Percentiles rank a stretch among this genome's conserved stretches.
phyloP scores from a whole-genome alignment of 2,329 filamentous ascomycete species.

The Coniochaeta hoffmannii region DNA sequence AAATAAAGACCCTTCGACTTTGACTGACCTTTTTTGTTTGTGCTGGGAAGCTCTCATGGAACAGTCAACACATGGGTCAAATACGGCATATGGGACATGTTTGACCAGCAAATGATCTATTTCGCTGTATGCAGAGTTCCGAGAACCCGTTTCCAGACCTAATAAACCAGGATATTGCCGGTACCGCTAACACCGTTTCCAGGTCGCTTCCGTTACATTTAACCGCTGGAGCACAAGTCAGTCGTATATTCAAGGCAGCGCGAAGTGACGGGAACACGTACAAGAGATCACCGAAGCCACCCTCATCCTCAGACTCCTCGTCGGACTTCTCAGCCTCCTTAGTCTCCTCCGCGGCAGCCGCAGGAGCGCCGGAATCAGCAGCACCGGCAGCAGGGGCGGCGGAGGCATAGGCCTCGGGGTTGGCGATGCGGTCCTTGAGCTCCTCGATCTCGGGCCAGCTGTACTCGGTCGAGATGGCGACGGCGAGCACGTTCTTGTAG shows the following conservation, averaged over 20 bases:
- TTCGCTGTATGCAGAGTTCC: constrained; percentile 31
- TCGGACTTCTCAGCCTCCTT: constrained; percentile 55
- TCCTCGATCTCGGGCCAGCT: constrained; percentile 93
- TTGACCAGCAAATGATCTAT: constrained; percentile 43
- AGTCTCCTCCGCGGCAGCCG: constrained; percentile 53
- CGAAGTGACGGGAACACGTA: constrained; percentile 25
- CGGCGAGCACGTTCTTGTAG: constrained; percentile 94
- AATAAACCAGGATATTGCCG: constrained; percentile 24
- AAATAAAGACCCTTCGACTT: constrained; percentile 9
- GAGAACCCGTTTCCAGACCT: constrained; percentile 34
- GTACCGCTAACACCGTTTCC: not conserved
- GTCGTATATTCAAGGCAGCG: constrained; percentile 11
- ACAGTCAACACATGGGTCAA: constrained; percentile 13
- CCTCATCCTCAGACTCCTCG: constrained; percentile 59
- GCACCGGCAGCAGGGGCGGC: constrained; percentile 65
- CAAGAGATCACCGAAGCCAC: constrained; percentile 79
- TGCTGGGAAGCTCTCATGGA: not conserved
- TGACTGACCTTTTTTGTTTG: constrained; percentile 34
- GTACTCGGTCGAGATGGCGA: constrained; percentile 85
- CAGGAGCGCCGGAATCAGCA: constrained; percentile 40
- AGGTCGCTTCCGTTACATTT: constrained; percentile 29
- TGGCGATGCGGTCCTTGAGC: constrained; percentile 99
- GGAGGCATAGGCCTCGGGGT: constrained; percentile 92
- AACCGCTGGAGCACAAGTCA: constrained; percentile 41
- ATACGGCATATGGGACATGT: constrained; percentile 19